Conservation (phyloP, 179 eudicot genomes). For the Dionaea muscipula region DNA sequence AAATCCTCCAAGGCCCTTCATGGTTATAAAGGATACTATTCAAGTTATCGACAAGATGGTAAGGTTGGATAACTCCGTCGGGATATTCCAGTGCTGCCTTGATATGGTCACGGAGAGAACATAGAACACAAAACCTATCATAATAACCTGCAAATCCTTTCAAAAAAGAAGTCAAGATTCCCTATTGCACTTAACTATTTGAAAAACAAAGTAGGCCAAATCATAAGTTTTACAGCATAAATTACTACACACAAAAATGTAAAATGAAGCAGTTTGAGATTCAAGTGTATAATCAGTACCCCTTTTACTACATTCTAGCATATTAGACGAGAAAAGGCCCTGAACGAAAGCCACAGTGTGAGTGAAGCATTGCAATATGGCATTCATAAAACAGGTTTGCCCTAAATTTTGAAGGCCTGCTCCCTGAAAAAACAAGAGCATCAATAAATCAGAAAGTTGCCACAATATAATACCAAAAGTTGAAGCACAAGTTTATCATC, state of each 20-base stretch:
- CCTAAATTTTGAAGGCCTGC: slow-evolving; percentile 74
- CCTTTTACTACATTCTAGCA: slow-evolving; percentile 30
- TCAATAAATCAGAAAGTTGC: not conserved
- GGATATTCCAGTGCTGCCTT: slow-evolving; percentile 26
- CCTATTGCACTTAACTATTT: not conserved
- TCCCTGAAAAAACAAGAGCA: slow-evolving; percentile 34
- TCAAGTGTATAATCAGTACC: not conserved
- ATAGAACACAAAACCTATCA: slow-evolving; percentile 45
- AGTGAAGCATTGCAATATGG: slow-evolving; percentile 68
- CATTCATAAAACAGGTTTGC: slow-evolving; percentile 82
- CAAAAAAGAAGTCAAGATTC: not conserved
- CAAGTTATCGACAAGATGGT: slow-evolving; percentile 51
- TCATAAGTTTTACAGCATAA: not conserved
- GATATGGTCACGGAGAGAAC: slow-evolving; percentile 47
- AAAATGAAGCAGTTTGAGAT: not conserved
- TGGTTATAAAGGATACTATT: slow-evolving; percentile 45
- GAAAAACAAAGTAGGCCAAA: not conserved
- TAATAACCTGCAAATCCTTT: slow-evolving; percentile 32
- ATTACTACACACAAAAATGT: not conserved
- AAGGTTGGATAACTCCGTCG: slow-evolving; percentile 33
- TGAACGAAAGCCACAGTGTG: slow-evolving; percentile 70
- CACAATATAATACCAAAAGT: not conserved
- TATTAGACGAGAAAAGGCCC: slow-evolving; percentile 32
- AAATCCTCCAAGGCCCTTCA: not conserved
- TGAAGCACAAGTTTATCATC: not conserved